Evolutionary conservation across 495 filamentous ascomycete genomes (phyloP), one percentile per base, ranked within the genome.

Genomic region (Talaromyces liani): DNA sequence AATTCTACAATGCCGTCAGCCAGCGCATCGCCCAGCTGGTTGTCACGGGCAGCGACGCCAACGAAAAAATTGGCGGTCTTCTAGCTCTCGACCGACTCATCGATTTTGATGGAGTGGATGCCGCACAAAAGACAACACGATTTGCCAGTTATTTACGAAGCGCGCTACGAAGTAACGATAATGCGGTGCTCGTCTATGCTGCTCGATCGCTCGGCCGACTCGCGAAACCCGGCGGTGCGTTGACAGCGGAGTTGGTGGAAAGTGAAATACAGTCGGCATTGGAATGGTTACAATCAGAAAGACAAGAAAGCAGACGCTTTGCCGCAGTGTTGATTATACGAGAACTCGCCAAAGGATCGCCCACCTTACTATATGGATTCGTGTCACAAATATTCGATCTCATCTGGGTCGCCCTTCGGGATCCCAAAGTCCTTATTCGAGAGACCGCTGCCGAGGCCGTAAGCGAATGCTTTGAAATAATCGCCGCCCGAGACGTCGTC

Each of bases 241-340:
- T 99, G 60, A 96, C 95, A 41, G 94, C 94, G 2, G 95, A 98
- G 75, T 79, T 99, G 49, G 95, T 99, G 47, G 94, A 99, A 67
- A 91, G 92, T 64, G 95, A 99, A 72, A 91, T 98, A 49, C 92
- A 96, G 70, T 90, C 91, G 8, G 93, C 94, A 0, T 77, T 98
- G 47, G 94, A 99, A 77, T 97, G 91, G 90, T 81, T 99, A 56
- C 93, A 97, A 68, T 89, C 90, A n/a, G 95, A 97, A 66, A 84
- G 93, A 27, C 87, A 94, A 68, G 94, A 99, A 76, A 91, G 91
- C 65, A 81, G 94, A 66, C 85, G 94, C 49, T 97, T 96, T 72
- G 90, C 90, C 34, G 93, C 94, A 4, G 93, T 97, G 24, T 81
- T 99, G 18, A 86, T 94, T 20, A 85, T 99, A 36, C 84, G 91